Conservation (phyloP, 1,284 basidiomycete genomes). For the Schizopora paradoxa region DNA sequence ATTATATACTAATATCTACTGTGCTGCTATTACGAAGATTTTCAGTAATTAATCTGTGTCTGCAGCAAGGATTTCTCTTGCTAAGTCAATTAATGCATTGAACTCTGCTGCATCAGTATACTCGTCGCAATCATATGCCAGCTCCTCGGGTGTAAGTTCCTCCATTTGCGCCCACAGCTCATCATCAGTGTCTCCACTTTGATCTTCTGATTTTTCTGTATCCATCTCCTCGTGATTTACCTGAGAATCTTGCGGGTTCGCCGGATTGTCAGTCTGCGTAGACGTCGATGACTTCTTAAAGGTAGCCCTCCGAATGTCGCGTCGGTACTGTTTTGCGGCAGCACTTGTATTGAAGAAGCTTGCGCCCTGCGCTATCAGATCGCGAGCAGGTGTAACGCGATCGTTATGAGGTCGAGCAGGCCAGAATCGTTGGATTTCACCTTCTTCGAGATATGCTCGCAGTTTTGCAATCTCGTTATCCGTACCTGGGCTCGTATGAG, state of each 20-base stretch:
- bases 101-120: neutral
- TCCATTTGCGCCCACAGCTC: neutral
- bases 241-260: neutral
- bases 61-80: neutral
- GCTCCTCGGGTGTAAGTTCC: neutral
- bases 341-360: neutral
- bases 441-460: neutral
- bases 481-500: slow-evolving; percentile 17
- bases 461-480: neutral
- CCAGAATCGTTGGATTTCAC: neutral
- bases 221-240: neutral
- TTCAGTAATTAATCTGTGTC: no score
- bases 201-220: neutral
- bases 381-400: neutral
- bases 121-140: neutral
- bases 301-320: neutral
- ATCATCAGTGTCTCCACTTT: neutral
- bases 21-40: no score
- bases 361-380: neutral
- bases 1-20: no score
- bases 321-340: neutral
- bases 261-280: neutral
- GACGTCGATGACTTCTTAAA: neutral
- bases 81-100: neutral
- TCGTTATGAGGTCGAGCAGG: neutral